phyloP scores from a whole-genome alignment of 805 yeast genomes.

The Hanseniaspora clermontiae region DNA sequence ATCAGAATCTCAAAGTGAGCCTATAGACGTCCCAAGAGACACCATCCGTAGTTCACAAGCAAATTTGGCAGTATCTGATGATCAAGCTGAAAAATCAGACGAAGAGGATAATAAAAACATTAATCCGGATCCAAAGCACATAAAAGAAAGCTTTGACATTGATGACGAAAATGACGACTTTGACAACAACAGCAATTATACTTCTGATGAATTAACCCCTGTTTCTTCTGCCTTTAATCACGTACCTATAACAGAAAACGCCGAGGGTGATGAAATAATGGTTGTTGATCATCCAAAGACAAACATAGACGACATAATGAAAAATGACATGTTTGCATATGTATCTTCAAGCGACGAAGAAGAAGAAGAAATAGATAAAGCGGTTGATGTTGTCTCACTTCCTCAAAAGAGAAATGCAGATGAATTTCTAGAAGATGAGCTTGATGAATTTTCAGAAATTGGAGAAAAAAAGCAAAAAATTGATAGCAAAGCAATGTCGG shows the following conservation, averaged over 20 bases:
- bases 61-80: not conserved
- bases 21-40: not conserved
- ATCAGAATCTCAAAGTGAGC: not conserved
- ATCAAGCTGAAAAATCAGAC: not conserved
- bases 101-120: not conserved
- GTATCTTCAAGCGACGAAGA: not conserved
- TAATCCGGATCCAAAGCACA: no score
- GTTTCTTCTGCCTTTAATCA: no score
- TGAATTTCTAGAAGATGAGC: not conserved
- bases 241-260: not conserved
- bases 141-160: not conserved
- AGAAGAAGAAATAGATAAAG: not conserved
- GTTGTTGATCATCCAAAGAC: not conserved
- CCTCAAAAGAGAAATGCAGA: not conserved
- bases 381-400: not conserved
- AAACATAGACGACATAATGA: not conserved
- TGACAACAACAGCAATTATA: not conserved
- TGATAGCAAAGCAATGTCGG: not conserved
- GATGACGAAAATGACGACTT: not conserved
- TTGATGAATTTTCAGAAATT: not conserved
- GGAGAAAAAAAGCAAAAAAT: not conserved
- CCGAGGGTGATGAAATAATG: not conserved
- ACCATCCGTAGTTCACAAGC: not conserved
- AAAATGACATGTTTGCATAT: constrained; percentile 10
- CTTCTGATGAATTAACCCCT: not conserved